Evolutionary conservation across 2,329 filamentous ascomycete species (phyloP).

Genomic region (Nemania bipapillata): DNA sequence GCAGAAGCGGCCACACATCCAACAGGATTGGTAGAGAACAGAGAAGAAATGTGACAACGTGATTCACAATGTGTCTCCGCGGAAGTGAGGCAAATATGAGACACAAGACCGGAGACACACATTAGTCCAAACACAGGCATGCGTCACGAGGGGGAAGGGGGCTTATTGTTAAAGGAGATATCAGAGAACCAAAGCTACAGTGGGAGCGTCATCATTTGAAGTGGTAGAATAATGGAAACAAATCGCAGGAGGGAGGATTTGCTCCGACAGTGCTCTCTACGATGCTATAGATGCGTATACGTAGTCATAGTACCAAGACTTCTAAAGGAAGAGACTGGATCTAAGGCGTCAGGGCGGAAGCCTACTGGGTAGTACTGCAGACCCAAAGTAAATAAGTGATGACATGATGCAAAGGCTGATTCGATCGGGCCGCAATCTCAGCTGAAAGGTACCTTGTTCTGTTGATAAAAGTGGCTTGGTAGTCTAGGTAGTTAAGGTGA

Average conservation of each 20-base stretch:
- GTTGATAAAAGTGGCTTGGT: background rate
- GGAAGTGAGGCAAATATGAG: background rate
- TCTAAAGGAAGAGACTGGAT: background rate
- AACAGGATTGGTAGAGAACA: constrained; percentile 18
- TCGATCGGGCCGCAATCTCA: constrained; percentile 10
- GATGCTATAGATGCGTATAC: background rate
- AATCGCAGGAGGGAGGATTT: constrained; percentile 15
- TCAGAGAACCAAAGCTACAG: background rate
- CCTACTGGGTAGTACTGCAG: background rate
- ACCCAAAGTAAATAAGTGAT: background rate
- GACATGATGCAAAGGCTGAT: background rate
- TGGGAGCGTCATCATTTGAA: constrained; percentile 18
- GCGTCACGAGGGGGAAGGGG: background rate
- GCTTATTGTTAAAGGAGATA: background rate
- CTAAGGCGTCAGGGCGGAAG: background rate
- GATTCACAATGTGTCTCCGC: too few relatives aligned
- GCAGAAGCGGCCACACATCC: constrained; percentile 40
- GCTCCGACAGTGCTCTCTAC: constrained; percentile 17
- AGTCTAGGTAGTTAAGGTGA: background rate
- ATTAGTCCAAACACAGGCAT: too few relatives aligned
- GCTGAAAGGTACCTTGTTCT: background rate
- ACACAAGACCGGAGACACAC: background rate
- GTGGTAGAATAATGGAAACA: background rate
- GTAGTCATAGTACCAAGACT: background rate
- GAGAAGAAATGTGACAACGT: too few relatives aligned